phyloP scores from a whole-genome alignment of 2,329 filamentous ascomycete species.

The Pseudocercospora eumusae region DNA sequence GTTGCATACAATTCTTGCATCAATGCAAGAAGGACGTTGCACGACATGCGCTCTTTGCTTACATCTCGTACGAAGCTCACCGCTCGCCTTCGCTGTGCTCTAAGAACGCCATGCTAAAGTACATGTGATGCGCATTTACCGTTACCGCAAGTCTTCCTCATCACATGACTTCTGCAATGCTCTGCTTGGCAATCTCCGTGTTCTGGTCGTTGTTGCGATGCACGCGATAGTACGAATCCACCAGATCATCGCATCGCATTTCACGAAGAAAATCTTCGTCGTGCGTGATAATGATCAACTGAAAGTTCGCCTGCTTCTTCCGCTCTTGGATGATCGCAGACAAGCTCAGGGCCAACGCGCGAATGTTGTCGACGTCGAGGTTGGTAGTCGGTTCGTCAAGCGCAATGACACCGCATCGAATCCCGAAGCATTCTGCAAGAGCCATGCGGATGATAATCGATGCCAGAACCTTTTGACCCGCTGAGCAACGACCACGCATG shows the following conservation, averaged over 20 bases:
- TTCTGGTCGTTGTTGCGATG: constrained; percentile 81
- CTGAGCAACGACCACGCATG: constrained; percentile 96
- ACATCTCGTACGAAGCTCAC: neutral
- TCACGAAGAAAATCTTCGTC: constrained; percentile 92
- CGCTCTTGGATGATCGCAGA: constrained; percentile 84
- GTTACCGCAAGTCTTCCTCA: too few species aligned
- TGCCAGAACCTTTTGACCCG: constrained; percentile 93
- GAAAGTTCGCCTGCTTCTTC: constrained; percentile 87
- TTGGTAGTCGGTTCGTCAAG: constrained; percentile 98
- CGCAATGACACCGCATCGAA: constrained; percentile 93
- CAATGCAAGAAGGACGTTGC: neutral
- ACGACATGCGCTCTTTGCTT: neutral
- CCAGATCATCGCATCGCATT: constrained; percentile 93
- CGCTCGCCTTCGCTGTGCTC: neutral
- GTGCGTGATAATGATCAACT: constrained; percentile 97
- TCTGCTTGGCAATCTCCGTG: constrained; percentile 73
- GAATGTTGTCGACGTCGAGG: constrained; percentile 92
- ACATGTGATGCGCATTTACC: neutral
- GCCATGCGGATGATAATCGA: constrained; percentile 97
- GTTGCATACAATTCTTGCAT: neutral
- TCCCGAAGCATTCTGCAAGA: constrained; percentile 91
- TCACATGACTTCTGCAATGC: constrained; percentile 38
- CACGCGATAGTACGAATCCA: constrained; percentile 87
- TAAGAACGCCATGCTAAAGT: neutral
- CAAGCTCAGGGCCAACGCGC: constrained; percentile 78